These are phyloP conservation scores for Talaromyces sp. DNA, from an alignment of 2,329 filamentous ascomycete species.

Conservation along the genomic window DNA sequence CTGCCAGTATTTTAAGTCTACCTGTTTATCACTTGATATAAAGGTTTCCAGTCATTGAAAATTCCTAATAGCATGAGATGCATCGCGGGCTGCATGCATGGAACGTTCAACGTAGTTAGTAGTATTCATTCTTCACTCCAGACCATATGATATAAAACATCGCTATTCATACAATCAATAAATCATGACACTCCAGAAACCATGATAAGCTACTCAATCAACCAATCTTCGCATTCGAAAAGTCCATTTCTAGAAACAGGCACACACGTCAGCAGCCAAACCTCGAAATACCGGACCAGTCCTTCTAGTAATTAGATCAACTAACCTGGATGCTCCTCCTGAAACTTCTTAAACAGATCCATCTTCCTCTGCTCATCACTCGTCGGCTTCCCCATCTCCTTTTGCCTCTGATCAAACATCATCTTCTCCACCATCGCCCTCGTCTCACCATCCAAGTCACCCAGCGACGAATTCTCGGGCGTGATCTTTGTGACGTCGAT, in stretches of 20 bases:
- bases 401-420: slow-evolving; percentile 99
- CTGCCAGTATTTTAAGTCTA: background rate
- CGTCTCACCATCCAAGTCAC: slow-evolving; percentile 92
- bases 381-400: slow-evolving; percentile 83
- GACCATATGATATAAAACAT: background rate
- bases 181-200: background rate
- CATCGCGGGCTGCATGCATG: background rate
- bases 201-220: slow-evolving; percentile 27
- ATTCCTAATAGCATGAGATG: background rate
- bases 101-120: background rate
- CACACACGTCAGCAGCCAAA: slow-evolving; percentile 20
- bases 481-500: slow-evolving; percentile 95
- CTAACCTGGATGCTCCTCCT: slow-evolving; percentile 66
- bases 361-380: slow-evolving; percentile 95
- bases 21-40: background rate
- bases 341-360: slow-evolving; percentile 90
- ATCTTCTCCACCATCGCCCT: slow-evolving; percentile 99
- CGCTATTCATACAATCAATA: background rate
- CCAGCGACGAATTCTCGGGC: slow-evolving; percentile 87
- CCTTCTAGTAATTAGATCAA: slow-evolving; percentile 6
- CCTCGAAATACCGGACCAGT: background rate
- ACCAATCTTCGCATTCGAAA: slow-evolving; percentile 63
- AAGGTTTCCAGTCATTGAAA: too few species aligned
- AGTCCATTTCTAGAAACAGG: slow-evolving; percentile 59
- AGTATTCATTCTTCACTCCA: background rate